A percentile compares a stretch with the other conserved stretches of the same genome.
Evolutionary conservation across 2,329 filamentous ascomycete genomes (phyloP).

Genomic region (Xylaria sp.): DNA sequence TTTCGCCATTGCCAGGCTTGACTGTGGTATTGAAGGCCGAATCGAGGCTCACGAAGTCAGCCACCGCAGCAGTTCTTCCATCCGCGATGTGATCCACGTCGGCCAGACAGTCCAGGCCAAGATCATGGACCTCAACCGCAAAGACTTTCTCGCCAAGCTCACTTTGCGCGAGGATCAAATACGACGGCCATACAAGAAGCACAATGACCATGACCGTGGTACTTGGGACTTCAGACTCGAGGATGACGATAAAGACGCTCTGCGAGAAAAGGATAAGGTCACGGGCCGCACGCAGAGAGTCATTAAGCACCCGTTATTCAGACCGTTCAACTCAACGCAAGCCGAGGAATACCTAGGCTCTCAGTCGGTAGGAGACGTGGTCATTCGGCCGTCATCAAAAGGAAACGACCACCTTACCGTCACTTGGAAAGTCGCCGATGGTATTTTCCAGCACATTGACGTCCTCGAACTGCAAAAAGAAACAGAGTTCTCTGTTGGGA

Average conservation of each 20-base stretch:
- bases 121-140: slow-evolving; percentile 83
- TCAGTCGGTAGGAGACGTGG: slow-evolving; percentile 83
- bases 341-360: slow-evolving; percentile 92
- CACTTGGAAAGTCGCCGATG: slow-evolving; percentile 97
- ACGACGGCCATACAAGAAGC: slow-evolving; percentile 69
- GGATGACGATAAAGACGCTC: slow-evolving; percentile 76
- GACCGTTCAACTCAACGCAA: slow-evolving; percentile 86
- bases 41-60: slow-evolving; percentile 83
- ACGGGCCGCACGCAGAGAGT: slow-evolving; percentile 88
- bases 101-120: slow-evolving; percentile 90
- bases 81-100: slow-evolving; percentile 72
- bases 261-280: slow-evolving; percentile 83
- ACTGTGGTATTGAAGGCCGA: slow-evolving; percentile 90
- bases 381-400: slow-evolving; percentile 94
- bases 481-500: slow-evolving; percentile 92
- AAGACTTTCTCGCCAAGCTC: slow-evolving; percentile 80
- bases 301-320: slow-evolving; percentile 97
- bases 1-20: slow-evolving; percentile 89
- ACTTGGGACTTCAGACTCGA: slow-evolving; percentile 91
- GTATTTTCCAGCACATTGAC: slow-evolving; percentile 97
- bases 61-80: slow-evolving; percentile 63
- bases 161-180: slow-evolving; percentile 82
- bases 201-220: slow-evolving; percentile 71
- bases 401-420: slow-evolving; percentile 93
- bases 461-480: slow-evolving; percentile 96